Evolutionary conservation across 805 yeast genomes (phyloP), one percentile per base, ranked within the genome.

Genomic region (Sugiyamaella floridensis): DNA sequence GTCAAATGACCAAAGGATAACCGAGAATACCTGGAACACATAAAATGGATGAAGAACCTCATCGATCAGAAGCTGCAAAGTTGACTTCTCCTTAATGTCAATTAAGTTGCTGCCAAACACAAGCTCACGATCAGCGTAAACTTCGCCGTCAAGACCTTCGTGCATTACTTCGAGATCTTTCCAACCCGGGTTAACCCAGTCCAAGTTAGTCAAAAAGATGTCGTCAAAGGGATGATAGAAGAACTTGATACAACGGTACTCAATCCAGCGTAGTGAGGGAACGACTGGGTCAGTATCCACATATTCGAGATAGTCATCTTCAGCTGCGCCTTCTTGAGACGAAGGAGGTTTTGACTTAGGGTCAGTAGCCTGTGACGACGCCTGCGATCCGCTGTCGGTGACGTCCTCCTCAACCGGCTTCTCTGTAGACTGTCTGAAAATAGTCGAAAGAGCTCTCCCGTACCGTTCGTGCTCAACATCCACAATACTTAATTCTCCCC

Each of bases 31-130:
- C 71, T 93, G 99, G 67, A 93, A 93, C 43, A 95, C 78, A 67
- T 93, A 93, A 66, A 93, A 93, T 0, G 99, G 99, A 67, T 93
- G 98, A 43, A 93, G 71, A 0, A 89, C 88, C 67, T 93, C 99
- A 63, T 89, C 95, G 22, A 85, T 73, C 37, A 93, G 73, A 45
- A 93, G 75, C 63, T 82, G 81, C 0, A 71, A 34, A 1, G 81
- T 71, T 0, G 90, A 66, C 56, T 89, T 92, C 53, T 86, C 92
- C 50, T 81, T 80, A 59, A 93, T 80, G 52, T 85, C 84, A 47
- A 93, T 79, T 28, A 80, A 71, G 67, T 93, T 93, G 28, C 72
- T 71, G 11, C 92, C 96, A 71, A 93, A 93, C 0, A 89, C 89
- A 49, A 76, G 63, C 16, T 71, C 68, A 50, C 99, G 76, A 61